phyloP scores from a whole-genome alignment of 352 stramenopile genomes.

The Pythium utonaiense region DNA sequence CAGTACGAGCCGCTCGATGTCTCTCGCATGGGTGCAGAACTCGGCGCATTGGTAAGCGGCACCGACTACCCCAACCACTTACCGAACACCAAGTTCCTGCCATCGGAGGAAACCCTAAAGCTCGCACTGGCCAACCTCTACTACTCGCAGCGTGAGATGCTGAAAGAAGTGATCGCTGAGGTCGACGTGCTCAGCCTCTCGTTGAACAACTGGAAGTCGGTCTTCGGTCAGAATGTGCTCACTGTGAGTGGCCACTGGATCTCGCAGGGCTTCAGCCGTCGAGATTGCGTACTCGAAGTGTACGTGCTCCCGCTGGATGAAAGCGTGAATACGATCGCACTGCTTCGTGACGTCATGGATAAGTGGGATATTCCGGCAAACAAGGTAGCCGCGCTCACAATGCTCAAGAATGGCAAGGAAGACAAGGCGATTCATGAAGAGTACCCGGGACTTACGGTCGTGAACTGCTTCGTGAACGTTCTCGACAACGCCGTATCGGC shows the following conservation, averaged over 20 bases:
- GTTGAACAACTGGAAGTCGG: constrained; percentile 79
- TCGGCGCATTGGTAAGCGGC: constrained; percentile 56
- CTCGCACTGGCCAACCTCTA: constrained; percentile 68
- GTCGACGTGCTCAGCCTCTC: constrained; percentile 73
- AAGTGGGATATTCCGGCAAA: constrained; percentile 75
- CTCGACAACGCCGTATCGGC: constrained; percentile 53
- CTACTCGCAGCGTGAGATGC: constrained; percentile 75
- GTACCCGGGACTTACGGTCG: constrained; percentile 56
- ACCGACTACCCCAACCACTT: constrained; percentile 24
- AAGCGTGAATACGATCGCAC: constrained; percentile 69
- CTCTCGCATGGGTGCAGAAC: constrained; percentile 58
- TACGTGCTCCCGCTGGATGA: constrained; percentile 76
- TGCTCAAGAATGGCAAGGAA: constrained; percentile 47
- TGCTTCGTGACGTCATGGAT: constrained; percentile 77
- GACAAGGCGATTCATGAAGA: constrained; percentile 59
- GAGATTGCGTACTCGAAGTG: constrained; percentile 73
- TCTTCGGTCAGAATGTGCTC: constrained; percentile 76
- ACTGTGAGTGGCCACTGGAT: constrained; percentile 80
- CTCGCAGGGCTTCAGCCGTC: constrained; percentile 62
- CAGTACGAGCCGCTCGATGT: constrained; percentile 76
- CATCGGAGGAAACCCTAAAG: constrained; percentile 68
- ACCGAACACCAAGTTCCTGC: constrained; percentile 31
- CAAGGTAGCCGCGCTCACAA: constrained; percentile 71
- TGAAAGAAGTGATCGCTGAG: constrained; percentile 74
- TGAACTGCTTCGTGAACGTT: constrained; percentile 67